Evolutionary conservation across 352 stramenopile genomes (phyloP).

Genomic region (Globisporangium carolinianum): DNA sequence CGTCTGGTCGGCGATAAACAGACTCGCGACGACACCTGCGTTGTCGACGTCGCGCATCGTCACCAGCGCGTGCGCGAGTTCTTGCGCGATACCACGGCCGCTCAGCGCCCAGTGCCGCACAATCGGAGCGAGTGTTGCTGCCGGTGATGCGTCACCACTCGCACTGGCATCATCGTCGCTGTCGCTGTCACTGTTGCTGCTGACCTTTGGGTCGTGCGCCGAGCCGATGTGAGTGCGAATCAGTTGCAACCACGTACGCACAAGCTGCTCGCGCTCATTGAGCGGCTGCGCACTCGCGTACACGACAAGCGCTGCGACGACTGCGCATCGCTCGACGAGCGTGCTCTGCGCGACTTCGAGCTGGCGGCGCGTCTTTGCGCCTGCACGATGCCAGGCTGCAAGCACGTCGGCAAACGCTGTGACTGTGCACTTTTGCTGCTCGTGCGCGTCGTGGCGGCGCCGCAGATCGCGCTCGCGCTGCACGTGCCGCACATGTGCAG

Average conservation of each 20-base stretch:
- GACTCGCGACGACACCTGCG: conserved; percentile 24
- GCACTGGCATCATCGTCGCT: conserved; percentile 3
- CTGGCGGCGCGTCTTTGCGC: conserved; percentile 13
- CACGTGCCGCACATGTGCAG: conserved; percentile 22
- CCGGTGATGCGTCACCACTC: not conserved
- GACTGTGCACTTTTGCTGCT: conserved; percentile 34
- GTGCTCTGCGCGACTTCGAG: conserved; percentile 20
- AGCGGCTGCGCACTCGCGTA: conserved; percentile 23
- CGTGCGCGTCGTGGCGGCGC: conserved; percentile 34
- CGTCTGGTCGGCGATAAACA: conserved; percentile 45
- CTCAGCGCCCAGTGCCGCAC: conserved; percentile 23
- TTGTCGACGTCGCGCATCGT: conserved; percentile 14
- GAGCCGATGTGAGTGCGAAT: conserved; percentile 4
- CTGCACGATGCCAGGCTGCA: conserved; percentile 24
- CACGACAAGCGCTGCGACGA: conserved; percentile 24
- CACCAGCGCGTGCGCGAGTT: conserved; percentile 31
- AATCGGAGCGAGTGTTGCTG: not conserved
- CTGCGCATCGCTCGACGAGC: conserved; percentile 26
- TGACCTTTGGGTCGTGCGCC: not conserved
- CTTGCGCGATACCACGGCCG: conserved; percentile 13
- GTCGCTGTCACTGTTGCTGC: not conserved
- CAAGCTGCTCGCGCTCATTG: conserved; percentile 16
- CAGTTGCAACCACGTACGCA: conserved; percentile 16
- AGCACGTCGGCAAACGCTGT: conserved; percentile 33
- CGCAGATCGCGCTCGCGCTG: conserved; percentile 44